phyloP scores from a whole-genome alignment of 225 moss, liverwort and hornwort species.

The Pseudisothecium myosuroides region DNA sequence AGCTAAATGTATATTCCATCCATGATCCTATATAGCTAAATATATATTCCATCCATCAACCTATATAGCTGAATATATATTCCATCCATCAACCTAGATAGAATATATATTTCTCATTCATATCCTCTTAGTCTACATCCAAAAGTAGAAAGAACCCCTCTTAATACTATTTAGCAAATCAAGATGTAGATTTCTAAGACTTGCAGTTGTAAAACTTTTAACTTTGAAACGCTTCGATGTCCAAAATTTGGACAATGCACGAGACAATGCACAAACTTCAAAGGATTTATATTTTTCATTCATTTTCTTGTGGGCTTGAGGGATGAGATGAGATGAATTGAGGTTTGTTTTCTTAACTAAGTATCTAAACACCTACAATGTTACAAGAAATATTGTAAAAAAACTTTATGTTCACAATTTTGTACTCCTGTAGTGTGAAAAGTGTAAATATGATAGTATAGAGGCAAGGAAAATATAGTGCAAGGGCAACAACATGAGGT shows the following conservation, averaged over 20 bases:
- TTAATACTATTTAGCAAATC: neutral
- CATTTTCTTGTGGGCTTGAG: neutral
- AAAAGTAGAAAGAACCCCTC: neutral
- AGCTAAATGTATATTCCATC: neutral
- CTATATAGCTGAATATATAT: neutral
- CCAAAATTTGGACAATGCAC: fast-evolving
- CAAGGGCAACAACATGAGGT: neutral
- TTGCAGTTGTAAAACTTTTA: neutral
- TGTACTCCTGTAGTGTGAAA: fast-evolving
- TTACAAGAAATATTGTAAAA: neutral
- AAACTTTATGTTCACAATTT: neutral
- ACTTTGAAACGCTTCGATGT: fast-evolving
- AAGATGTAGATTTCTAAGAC: neutral
- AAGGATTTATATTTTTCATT: neutral
- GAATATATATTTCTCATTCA: neutral
- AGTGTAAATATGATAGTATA: fast-evolving
- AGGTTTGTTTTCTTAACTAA: fast-evolving
- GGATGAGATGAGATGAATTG: neutral
- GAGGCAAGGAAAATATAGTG: neutral
- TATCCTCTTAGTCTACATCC: neutral
- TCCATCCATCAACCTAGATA: no score
- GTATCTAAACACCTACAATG: fast-evolving
- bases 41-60: no score
- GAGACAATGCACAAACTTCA: fast-evolving
- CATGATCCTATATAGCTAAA: neutral